phyloP scores from a whole-genome alignment of 768 basidiomycete genomes.

The Trametes meyenii region DNA sequence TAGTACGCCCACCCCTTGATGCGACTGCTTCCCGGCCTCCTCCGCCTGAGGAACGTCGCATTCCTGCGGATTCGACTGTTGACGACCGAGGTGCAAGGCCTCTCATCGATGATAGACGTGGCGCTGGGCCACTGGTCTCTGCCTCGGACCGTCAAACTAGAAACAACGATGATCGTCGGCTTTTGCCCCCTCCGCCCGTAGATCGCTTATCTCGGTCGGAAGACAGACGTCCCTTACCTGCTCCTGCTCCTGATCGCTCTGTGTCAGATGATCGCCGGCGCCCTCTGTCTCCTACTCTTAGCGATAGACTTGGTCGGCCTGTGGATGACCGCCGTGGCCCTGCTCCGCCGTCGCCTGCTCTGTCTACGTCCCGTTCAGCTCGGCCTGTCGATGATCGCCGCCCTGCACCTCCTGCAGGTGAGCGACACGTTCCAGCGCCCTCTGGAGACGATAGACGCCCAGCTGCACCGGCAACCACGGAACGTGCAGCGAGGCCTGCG shows the following conservation, averaged over 20 bases:
- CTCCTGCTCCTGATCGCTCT: slow-evolving; percentile 4
- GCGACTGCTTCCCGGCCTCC: neutral
- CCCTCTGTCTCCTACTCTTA: slow-evolving; percentile 8
- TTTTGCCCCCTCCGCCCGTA: slow-evolving; percentile 8
- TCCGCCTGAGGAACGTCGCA: slow-evolving; percentile 10
- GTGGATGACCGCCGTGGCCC: slow-evolving; percentile 25
- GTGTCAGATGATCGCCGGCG: slow-evolving; percentile 25
- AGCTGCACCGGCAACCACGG: neutral
- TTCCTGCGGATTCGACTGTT: neutral
- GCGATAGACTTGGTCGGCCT: slow-evolving; percentile 13
- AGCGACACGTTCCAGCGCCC: slow-evolving; percentile 4
- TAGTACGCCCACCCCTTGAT: slow-evolving; percentile 17
- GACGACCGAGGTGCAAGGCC: neutral
- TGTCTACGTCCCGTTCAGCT: neutral
- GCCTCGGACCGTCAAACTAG: slow-evolving; percentile 1
- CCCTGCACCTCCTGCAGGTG: slow-evolving; percentile 9
- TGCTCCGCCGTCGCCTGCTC: slow-evolving; percentile 4
- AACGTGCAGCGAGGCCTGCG: slow-evolving; percentile 3
- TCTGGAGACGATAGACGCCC: slow-evolving; percentile 18
- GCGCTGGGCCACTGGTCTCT: neutral
- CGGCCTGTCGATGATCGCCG: slow-evolving; percentile 19
- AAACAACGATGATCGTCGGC: slow-evolving; percentile 18
- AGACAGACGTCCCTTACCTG: slow-evolving; percentile 11
- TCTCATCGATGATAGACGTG: slow-evolving; percentile 15
- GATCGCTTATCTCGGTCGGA: slow-evolving; percentile 20